Conservation (phyloP, 306 rosid species). For the Cicer bijugum region DNA sequence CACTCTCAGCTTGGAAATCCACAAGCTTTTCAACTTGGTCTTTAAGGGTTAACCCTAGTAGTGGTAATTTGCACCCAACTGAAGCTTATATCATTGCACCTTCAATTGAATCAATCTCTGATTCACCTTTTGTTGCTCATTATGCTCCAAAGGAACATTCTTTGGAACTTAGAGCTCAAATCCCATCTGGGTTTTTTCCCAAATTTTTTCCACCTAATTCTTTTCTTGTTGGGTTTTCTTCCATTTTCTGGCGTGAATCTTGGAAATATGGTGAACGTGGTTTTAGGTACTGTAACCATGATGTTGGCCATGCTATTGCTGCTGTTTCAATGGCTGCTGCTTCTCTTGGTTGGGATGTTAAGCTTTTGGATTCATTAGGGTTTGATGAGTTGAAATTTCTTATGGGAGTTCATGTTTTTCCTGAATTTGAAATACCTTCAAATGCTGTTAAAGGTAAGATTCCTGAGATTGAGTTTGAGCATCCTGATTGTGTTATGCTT, state of each 20-base stretch:
- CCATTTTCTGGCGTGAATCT: constrained; percentile 95
- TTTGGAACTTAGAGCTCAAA: constrained; percentile 74
- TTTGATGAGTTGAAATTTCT: constrained; percentile 74
- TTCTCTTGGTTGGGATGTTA: constrained; percentile 86
- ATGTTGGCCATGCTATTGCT: constrained; percentile 86
- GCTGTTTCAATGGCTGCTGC: constrained; percentile 93
- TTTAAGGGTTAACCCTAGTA: constrained; percentile 88
- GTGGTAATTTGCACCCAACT: constrained; percentile 91
- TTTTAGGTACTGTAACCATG: constrained; percentile 90
- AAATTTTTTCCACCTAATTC: constrained; percentile 58
- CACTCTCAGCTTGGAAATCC: constrained; percentile 93
- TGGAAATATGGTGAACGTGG: constrained; percentile 98
- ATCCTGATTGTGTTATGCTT: constrained; percentile 84
- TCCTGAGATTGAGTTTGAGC: constrained; percentile 86
- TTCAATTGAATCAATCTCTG: constrained; percentile 52
- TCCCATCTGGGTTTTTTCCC: constrained; percentile 62
- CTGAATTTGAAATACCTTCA: constrained; percentile 63
- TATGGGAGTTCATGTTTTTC: constrained; percentile 71
- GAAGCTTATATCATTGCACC: constrained; percentile 80
- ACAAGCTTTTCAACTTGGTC: constrained; percentile 79
- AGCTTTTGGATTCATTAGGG: constrained; percentile 76
- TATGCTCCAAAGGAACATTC: constrained; percentile 91
- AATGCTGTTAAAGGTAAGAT: constrained; percentile 72
- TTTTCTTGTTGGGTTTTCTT: constrained; percentile 75
- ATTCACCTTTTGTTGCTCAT: constrained; percentile 74